A percentile compares a stretch with the other conserved stretches of the same genome.
Conservation (phyloP, 495 filamentous ascomycete genomes). For the Lentithecium fluviatile region DNA sequence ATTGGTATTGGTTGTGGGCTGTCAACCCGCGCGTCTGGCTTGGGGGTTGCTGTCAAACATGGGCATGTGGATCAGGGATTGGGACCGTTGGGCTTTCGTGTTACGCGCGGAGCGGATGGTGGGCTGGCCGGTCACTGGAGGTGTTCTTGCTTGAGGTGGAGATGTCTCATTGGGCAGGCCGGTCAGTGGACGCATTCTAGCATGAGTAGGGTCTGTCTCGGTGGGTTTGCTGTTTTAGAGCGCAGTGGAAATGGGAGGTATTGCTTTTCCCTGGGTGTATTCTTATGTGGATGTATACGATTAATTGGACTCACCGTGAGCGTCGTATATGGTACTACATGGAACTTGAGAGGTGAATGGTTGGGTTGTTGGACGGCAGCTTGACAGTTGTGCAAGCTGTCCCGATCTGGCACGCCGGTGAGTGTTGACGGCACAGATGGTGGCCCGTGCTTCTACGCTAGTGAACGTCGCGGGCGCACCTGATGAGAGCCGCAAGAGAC, state of each 20-base stretch:
- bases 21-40: constrained; percentile 5
- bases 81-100: neutral
- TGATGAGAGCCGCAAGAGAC: neutral
- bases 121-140: neutral
- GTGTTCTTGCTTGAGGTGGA: neutral
- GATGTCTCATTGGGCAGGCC: neutral
- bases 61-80: no score
- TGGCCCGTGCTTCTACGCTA: neutral
- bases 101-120: neutral
- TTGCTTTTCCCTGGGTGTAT: neutral
- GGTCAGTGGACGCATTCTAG: neutral
- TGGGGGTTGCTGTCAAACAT: neutral
- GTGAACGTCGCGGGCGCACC: neutral
- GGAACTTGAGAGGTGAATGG: no score
- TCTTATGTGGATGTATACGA: no score
- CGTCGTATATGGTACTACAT: no score
- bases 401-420: neutral
- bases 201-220: neutral
- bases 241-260: neutral
- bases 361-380: neutral
- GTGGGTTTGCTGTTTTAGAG: neutral
- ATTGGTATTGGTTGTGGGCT: no score
- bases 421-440: neutral
- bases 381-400: neutral
- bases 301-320: no score